These are phyloP conservation scores for Xerocomus brunneocitrinus DNA, from an alignment of 768 basidiomycete genomes.

Conservation along the genomic window DNA sequence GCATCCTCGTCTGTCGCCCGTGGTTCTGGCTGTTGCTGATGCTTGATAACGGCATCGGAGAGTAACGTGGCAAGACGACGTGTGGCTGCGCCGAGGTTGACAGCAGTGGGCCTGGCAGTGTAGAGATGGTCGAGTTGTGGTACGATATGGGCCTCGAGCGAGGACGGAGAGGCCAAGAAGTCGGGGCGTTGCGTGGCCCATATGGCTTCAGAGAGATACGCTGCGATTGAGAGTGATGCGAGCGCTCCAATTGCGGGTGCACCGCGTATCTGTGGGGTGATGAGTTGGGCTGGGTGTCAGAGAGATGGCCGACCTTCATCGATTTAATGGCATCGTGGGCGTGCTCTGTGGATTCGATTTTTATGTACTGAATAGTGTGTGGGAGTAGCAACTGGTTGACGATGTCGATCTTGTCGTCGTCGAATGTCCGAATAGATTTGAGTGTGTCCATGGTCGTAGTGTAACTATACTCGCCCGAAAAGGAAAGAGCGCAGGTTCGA, in stretches of 20 bases:
- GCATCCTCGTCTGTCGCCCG: slow-evolving; percentile 28
- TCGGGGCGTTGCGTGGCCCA: slow-evolving; percentile 42
- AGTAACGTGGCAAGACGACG: slow-evolving; percentile 59
- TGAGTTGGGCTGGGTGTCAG: background rate
- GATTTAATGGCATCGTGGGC: slow-evolving; percentile 93
- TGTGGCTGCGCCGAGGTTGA: slow-evolving; percentile 88
- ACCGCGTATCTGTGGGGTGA: slow-evolving; percentile 62
- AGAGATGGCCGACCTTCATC: slow-evolving; percentile 71
- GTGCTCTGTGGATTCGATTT: slow-evolving; percentile 68
- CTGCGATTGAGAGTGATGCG: slow-evolving; percentile 74
- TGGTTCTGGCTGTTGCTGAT: slow-evolving; percentile 17
- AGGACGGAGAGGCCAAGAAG: slow-evolving; percentile 49
- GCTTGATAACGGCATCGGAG: slow-evolving; percentile 10
- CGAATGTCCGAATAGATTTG: slow-evolving; percentile 38
- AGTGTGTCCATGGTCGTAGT: slow-evolving; percentile 21
- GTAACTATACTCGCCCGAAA: slow-evolving; percentile 11
- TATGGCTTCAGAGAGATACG: slow-evolving; percentile 55
- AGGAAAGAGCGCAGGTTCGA: slow-evolving; percentile 7
- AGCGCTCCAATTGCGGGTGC: slow-evolving; percentile 95
- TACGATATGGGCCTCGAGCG: slow-evolving; percentile 52
- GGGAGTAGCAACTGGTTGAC: slow-evolving; percentile 88
- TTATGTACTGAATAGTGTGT: slow-evolving; percentile 61
- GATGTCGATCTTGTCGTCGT: slow-evolving; percentile 66
- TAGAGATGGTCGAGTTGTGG: slow-evolving; percentile 67
- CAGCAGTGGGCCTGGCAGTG: slow-evolving; percentile 92